These are phyloP conservation scores for Alloteropsis semialata DNA, from an alignment of 176 grass and related monocot species.

Conservation along the genomic window DNA sequence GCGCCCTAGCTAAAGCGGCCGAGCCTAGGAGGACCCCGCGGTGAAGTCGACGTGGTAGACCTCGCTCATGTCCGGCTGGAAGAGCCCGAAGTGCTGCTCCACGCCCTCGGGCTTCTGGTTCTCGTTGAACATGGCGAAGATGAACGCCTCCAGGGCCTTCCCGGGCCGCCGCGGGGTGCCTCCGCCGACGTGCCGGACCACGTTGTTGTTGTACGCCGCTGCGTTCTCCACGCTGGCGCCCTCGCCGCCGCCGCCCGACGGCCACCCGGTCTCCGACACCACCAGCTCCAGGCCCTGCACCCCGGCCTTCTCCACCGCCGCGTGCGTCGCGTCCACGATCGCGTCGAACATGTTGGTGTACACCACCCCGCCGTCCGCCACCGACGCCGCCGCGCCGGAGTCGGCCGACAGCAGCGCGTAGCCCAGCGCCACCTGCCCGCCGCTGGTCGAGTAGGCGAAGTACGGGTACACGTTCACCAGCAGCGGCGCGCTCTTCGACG, in stretches of 20 bases:
- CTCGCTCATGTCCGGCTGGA: slow-evolving; percentile 78
- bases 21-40: not conserved
- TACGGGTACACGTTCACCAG: slow-evolving; percentile 85
- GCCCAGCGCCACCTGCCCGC: slow-evolving; percentile 45
- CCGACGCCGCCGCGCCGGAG: slow-evolving; percentile 13
- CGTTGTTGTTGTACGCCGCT: slow-evolving; percentile 79
- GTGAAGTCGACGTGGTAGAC: slow-evolving; percentile 85
- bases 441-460: slow-evolving; percentile 58
- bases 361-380: slow-evolving; percentile 48
- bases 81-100: slow-evolving; percentile 86
- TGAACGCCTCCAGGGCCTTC: slow-evolving; percentile 79
- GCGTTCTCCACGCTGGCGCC: slow-evolving; percentile 81
- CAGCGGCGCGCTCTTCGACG: slow-evolving; percentile 47
- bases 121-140: slow-evolving; percentile 99
- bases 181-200: slow-evolving; percentile 45
- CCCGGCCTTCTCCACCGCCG: slow-evolving; percentile 78
- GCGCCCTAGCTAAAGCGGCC: too few relatives aligned
- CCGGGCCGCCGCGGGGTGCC: slow-evolving; percentile 71
- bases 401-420: slow-evolving; percentile 67
- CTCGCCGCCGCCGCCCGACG: slow-evolving; percentile 55
- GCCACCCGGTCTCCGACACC: slow-evolving; percentile 96
- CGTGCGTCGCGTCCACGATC: slow-evolving; percentile 77
- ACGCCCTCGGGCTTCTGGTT: slow-evolving; percentile 77
- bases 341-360: slow-evolving; percentile 98
- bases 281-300: slow-evolving; percentile 53